A percentile compares a stretch with the other conserved stretches of the same genome.
phyloP scores from a whole-genome alignment of 1,284 basidiomycete genomes.

The Fomitopsis pinicola region DNA sequence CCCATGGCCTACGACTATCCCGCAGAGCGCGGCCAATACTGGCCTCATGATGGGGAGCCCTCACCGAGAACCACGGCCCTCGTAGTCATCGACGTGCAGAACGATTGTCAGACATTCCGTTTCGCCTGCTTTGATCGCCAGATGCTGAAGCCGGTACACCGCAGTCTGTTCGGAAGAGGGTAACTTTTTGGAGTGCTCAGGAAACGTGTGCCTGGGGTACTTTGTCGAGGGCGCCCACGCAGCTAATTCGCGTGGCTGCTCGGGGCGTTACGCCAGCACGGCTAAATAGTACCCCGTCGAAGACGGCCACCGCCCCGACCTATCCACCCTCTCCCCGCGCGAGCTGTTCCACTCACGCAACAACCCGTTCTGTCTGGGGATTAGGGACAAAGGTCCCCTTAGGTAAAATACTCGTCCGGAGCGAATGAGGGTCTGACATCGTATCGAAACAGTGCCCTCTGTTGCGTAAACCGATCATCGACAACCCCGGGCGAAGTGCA shows the following conservation, averaged over 20 bases:
- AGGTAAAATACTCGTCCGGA: slow-evolving; percentile 5
- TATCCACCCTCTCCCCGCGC: slow-evolving; percentile 6
- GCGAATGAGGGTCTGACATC: slow-evolving; percentile 7
- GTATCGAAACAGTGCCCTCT: slow-evolving; percentile 4
- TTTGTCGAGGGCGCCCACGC: slow-evolving; percentile 2
- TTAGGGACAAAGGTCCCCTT: slow-evolving; percentile 4
- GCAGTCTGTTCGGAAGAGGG: slow-evolving; percentile 7
- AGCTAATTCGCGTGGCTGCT: slow-evolving; percentile 1
- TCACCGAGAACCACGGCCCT: slow-evolving; percentile 3
- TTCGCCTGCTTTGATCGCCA: not conserved
- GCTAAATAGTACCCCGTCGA: slow-evolving; percentile 6
- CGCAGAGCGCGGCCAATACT: not conserved
- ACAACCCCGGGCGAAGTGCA: slow-evolving; percentile 7
- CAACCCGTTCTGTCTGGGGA: slow-evolving; percentile 3
- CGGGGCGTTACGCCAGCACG: slow-evolving; percentile 3
- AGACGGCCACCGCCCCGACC: slow-evolving; percentile 8
- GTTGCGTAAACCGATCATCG: slow-evolving; percentile 3
- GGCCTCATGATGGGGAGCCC: slow-evolving; percentile 3
- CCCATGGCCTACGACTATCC: not conserved
- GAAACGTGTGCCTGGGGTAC: not conserved
- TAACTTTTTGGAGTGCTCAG: not conserved
- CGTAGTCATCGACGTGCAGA: slow-evolving; percentile 9
- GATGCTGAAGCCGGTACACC: not conserved
- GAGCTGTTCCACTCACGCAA: slow-evolving; percentile 7
- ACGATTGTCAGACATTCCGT: slow-evolving; percentile 5